Percentiles rank a stretch among this genome's conserved stretches.
Evolutionary conservation across 169 alveolate genomes (phyloP).

Genomic region (Plasmodium vinckei): DNA sequence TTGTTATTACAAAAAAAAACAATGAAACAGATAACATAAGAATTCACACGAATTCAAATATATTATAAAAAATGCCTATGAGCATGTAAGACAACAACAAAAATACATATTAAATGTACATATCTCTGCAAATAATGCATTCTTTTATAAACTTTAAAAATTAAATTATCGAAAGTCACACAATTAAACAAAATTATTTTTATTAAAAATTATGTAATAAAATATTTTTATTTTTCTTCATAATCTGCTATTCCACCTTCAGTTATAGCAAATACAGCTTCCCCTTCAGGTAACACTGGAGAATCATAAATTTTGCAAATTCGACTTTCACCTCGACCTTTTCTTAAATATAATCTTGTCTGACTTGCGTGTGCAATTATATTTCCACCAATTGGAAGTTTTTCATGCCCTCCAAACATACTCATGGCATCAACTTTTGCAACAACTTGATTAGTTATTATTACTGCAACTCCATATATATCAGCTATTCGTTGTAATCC

Average conservation of each 20-base stretch:
- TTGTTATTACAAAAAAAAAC: no score
- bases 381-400: slow-evolving; percentile 98
- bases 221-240: slow-evolving; percentile 77
- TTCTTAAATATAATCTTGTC: slow-evolving; percentile 94
- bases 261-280: slow-evolving; percentile 94
- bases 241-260: slow-evolving; percentile 95
- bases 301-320: slow-evolving; percentile 97
- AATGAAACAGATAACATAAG: no score
- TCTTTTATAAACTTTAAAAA: no score
- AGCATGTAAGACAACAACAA: no score
- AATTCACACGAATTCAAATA: no score
- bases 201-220: slow-evolving; percentile 1
- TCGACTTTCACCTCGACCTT: slow-evolving; percentile 95
- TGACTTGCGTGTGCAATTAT: slow-evolving; percentile 99
- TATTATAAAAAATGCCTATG: no score
- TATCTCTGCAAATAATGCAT: no score
- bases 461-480: slow-evolving; percentile 94
- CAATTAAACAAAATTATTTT: neutral
- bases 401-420: slow-evolving; percentile 87
- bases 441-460: slow-evolving; percentile 96
- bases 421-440: slow-evolving; percentile 94
- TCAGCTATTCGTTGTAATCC: slow-evolving; percentile 97
- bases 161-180: neutral
- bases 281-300: slow-evolving; percentile 99
- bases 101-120: no score